Conservation (phyloP, 768 basidiomycete genomes). For the Boletales sp. region DNA sequence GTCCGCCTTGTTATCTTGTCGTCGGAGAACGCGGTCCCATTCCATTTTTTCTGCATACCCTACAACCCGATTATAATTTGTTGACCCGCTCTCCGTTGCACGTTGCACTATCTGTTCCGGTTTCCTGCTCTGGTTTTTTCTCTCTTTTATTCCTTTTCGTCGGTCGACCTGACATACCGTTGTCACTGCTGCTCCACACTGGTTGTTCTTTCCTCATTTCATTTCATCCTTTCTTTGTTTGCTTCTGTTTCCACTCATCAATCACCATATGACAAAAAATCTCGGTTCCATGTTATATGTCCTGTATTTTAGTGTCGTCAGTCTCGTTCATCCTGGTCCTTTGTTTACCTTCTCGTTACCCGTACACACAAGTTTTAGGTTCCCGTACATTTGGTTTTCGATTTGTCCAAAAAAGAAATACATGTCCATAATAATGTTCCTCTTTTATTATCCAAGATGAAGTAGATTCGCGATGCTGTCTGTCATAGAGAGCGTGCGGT, state of each 20-base stretch:
- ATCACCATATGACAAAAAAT: constrained; percentile 29
- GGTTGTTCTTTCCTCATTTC: constrained; percentile 7
- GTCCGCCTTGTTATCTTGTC: not conserved
- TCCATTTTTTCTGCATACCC: constrained; percentile 25
- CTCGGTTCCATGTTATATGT: constrained; percentile 18
- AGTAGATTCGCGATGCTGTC: too few relatives aligned
- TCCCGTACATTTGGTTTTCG: not conserved
- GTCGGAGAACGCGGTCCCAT: constrained; percentile 1
- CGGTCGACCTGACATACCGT: constrained; percentile 1
- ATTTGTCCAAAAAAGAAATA: not conserved
- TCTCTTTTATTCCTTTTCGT: not conserved
- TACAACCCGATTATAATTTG: constrained; percentile 25
- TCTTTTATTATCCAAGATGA: too few relatives aligned
- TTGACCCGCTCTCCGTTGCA: constrained; percentile 1
- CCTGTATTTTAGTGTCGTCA: constrained; percentile 27
- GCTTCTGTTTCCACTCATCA: constrained; percentile 7
- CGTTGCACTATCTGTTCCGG: constrained; percentile 7
- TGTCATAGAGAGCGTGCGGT: not conserved
- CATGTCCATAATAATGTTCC: not conserved
- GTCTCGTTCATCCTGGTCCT: constrained; percentile 6
- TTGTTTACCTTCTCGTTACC: constrained; percentile 7
- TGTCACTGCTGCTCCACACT: constrained; percentile 16
- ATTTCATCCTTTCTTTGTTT: not conserved
- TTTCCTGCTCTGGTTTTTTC: constrained; percentile 18
- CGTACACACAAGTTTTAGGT: constrained; percentile 15